Conservation (phyloP, 2,329 filamentous ascomycete species). For the Hirsutella rhossiliensis region DNA sequence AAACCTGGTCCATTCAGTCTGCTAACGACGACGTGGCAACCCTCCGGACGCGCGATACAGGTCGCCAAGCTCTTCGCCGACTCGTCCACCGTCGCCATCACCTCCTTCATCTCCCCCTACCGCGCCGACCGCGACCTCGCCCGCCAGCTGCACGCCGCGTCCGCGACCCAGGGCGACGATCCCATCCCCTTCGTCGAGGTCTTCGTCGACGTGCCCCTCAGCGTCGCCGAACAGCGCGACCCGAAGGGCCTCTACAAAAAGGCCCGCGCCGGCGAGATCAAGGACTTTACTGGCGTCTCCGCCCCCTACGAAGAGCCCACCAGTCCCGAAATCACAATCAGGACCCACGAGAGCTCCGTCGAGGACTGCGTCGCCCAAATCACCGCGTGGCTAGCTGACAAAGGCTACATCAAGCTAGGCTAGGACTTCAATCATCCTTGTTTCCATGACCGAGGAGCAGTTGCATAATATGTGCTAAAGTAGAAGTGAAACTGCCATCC, state of each 20-base stretch:
- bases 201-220: constrained; percentile 80
- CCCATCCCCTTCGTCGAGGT: constrained; percentile 86
- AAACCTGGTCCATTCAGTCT: no score
- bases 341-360: constrained; percentile 69
- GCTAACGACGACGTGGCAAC: neutral
- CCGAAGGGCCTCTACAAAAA: constrained; percentile 98
- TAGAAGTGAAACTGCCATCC: no score
- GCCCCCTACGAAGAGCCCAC: constrained; percentile 89
- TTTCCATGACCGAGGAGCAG: no score
- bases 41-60: constrained; percentile 19
- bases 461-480: no score
- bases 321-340: constrained; percentile 76
- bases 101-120: constrained; percentile 96
- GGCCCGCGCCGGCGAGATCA: constrained; percentile 84
- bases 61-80: constrained; percentile 97
- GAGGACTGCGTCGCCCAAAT: constrained; percentile 85
- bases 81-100: constrained; percentile 74
- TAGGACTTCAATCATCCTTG: no score
- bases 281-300: constrained; percentile 92
- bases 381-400: constrained; percentile 61
- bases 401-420: constrained; percentile 35
- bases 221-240: constrained; percentile 87
- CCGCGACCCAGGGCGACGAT: constrained; percentile 43
- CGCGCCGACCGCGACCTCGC: constrained; percentile 74
- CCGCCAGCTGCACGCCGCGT: constrained; percentile 61